Evolutionary conservation across 2,329 filamentous ascomycete genomes (phyloP).

Genomic region (Coniella vitis): DNA sequence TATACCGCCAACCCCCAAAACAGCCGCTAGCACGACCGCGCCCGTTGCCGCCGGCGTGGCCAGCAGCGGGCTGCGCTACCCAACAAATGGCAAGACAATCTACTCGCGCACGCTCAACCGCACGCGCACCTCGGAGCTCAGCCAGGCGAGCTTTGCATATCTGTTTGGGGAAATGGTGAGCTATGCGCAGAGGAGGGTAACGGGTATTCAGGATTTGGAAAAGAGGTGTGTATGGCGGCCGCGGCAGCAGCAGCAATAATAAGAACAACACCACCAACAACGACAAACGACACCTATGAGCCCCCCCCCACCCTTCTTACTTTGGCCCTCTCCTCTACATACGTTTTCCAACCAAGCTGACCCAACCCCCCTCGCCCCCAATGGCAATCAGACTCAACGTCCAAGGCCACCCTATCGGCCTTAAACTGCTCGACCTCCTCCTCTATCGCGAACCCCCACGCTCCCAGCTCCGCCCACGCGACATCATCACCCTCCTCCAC

Average conservation of each 20-base stretch:
- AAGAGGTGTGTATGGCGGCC: conserved; percentile 77
- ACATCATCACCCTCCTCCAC: conserved; percentile 85
- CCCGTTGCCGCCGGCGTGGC: conserved; percentile 2
- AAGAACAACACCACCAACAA: too few relatives aligned
- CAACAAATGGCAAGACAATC: conserved; percentile 92
- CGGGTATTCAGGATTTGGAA: conserved; percentile 88
- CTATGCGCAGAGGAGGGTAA: conserved; percentile 86
- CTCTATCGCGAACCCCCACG: conserved; percentile 73
- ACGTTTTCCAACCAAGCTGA: too few relatives aligned
- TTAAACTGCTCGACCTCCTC: conserved; percentile 91
- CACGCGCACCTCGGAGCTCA: conserved; percentile 79
- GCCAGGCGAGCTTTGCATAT: conserved; percentile 90
- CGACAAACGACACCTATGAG: too few relatives aligned
- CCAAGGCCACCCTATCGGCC: conserved; percentile 88
- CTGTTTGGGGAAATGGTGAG: conserved; percentile 94
- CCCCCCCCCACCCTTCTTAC: too few relatives aligned
- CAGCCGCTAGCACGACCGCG: conserved; percentile 26
- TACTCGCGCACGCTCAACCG: conserved; percentile 94
- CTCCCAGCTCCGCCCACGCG: conserved; percentile 69
- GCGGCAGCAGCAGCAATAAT: too few relatives aligned
- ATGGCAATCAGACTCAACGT: conserved; percentile 81
- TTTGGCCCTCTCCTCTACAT: too few relatives aligned
- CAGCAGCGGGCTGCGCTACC: conserved; percentile 70
- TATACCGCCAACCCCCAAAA: conserved; percentile 41
- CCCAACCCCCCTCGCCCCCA: too few relatives aligned